A percentile compares a stretch with the other conserved stretches of the same genome.
phyloP scores from a whole-genome alignment of 176 grass and related monocot genomes.

The Lolium rigidum region DNA sequence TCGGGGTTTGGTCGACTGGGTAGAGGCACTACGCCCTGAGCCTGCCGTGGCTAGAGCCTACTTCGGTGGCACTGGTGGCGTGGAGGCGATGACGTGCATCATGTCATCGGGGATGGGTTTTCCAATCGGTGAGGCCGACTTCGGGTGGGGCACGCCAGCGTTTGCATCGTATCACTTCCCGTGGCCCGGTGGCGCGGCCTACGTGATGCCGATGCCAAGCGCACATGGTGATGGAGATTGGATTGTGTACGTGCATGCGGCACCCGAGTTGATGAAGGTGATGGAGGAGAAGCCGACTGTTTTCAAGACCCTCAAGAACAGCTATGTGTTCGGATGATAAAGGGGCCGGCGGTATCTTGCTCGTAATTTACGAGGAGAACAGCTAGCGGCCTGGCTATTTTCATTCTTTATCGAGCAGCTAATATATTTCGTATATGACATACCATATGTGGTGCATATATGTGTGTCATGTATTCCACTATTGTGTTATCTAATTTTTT shows the following conservation, averaged over 20 bases:
- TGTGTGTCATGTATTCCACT: no score
- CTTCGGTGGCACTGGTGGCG: not conserved
- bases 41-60: not conserved
- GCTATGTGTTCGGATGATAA: constrained; percentile 50
- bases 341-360: no score
- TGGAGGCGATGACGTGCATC: not conserved
- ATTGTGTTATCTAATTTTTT: no score
- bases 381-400: no score
- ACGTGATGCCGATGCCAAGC: not conserved
- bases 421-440: no score
- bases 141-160: not conserved
- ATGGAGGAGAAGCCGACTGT: not conserved
- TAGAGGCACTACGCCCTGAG: not conserved
- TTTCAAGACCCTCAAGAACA: constrained; percentile 16
- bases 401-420: no score
- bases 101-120: not conserved
- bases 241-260: not conserved
- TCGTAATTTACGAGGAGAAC: no score
- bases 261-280: not conserved
- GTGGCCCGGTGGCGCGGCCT: not conserved
- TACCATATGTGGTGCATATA: no score
- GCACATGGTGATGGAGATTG: no score
- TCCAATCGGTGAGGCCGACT: not conserved
- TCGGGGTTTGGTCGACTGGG: not conserved
- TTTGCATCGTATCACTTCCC: not conserved